These are phyloP conservation scores for Desmodesmus armatus DNA, from an alignment of 139 green algal species.

Conservation along the genomic window DNA sequence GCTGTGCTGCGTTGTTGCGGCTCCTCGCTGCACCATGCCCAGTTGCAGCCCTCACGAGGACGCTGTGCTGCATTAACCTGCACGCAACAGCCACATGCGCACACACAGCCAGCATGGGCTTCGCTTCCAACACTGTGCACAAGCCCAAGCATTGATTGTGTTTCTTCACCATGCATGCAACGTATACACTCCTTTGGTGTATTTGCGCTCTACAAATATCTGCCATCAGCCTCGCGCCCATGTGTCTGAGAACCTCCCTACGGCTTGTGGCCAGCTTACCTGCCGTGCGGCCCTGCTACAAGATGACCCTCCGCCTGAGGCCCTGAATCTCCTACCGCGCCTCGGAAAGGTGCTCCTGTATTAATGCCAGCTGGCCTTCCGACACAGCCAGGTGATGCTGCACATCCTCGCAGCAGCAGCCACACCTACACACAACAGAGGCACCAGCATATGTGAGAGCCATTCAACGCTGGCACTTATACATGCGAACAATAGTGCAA, in stretches of 20 bases:
- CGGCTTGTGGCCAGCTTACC: too few relatives aligned
- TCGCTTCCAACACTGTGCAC: too few relatives aligned
- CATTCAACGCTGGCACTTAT: too few relatives aligned
- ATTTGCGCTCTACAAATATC: too few relatives aligned
- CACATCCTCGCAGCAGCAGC: conserved; percentile 76
- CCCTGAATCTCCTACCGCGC: conserved; percentile 47
- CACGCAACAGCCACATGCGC: background rate
- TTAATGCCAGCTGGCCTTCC: conserved; percentile 45
- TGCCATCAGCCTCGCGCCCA: too few relatives aligned
- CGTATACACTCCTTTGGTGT: too few relatives aligned
- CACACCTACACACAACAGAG: conserved; percentile 7
- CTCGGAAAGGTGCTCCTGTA: conserved; percentile 56
- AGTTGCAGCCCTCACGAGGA: conserved; percentile 64
- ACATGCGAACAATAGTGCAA: too few relatives aligned
- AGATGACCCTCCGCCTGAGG: conserved; percentile 55
- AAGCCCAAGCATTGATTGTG: too few relatives aligned
- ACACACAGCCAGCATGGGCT: background rate
- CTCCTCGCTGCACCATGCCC: conserved; percentile 50
- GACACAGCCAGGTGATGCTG: conserved; percentile 68
- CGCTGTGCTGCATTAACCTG: conserved; percentile 75
- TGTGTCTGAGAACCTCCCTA: too few relatives aligned
- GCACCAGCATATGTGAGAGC: background rate
- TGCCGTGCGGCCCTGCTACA: conserved; percentile 65
- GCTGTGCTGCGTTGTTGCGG: conserved; percentile 54
- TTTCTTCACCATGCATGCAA: too few relatives aligned